phyloP scores from a whole-genome alignment of 306 rosid genomes.

The Medicago arabica region DNA sequence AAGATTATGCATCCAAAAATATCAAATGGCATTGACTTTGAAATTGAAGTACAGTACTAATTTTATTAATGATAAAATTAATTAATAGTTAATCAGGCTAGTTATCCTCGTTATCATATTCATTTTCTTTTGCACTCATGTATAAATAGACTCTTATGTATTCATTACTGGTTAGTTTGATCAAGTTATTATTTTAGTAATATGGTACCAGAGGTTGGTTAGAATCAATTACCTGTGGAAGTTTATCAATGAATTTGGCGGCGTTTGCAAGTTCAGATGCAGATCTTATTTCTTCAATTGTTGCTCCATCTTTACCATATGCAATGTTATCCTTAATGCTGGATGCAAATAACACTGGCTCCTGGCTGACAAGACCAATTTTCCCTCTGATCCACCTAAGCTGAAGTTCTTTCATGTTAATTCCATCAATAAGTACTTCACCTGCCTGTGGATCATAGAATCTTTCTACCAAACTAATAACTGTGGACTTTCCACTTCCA shows the following conservation, averaged over 20 bases:
- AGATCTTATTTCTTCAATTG: slow-evolving; percentile 69
- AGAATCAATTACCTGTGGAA: slow-evolving; percentile 70
- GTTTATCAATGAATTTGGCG: slow-evolving; percentile 80
- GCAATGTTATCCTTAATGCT: slow-evolving; percentile 88
- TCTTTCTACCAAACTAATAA: slow-evolving; percentile 83
- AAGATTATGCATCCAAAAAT: neutral
- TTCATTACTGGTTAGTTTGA: neutral
- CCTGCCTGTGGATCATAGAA: slow-evolving; percentile 89
- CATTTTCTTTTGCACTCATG: neutral
- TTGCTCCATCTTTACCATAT: slow-evolving; percentile 89
- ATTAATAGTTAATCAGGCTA: neutral
- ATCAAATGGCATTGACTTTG: neutral
- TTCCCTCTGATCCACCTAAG: slow-evolving; percentile 89
- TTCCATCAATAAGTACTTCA: slow-evolving; percentile 75
- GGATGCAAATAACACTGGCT: slow-evolving; percentile 82
- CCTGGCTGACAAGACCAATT: slow-evolving; percentile 96
- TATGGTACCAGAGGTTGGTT: neutral
- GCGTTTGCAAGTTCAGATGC: slow-evolving; percentile 93
- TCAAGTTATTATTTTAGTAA: neutral
- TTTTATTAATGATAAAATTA: neutral
- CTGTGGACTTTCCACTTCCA: slow-evolving; percentile 95
- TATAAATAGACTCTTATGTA: neutral
- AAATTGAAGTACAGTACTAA: too few relatives aligned
- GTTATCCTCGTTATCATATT: neutral
- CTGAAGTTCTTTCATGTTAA: slow-evolving; percentile 79